These are phyloP conservation scores for Penicillium manginii DNA, from an alignment of 495 filamentous ascomycete species.

Conservation along the genomic window DNA sequence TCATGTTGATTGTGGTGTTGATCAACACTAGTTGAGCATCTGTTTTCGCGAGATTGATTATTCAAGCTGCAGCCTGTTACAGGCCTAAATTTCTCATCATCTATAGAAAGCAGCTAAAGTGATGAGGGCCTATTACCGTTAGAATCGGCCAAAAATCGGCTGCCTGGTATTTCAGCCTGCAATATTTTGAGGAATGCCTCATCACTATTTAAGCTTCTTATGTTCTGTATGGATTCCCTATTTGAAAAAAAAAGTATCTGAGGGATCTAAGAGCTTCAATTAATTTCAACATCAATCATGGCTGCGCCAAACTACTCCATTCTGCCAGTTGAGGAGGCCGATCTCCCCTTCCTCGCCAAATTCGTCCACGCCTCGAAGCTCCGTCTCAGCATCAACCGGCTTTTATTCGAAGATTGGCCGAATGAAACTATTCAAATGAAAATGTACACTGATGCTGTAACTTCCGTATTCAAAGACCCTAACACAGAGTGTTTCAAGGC, in stretches of 20 bases:
- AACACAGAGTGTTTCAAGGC: conserved; percentile 16
- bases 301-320: conserved; percentile 18
- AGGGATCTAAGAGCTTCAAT: not conserved
- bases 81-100: too few species aligned
- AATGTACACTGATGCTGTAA: conserved; percentile 21
- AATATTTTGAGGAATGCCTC: not conserved
- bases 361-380: conserved; percentile 34
- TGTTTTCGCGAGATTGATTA: too few species aligned
- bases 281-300: conserved; percentile 15
- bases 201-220: not conserved
- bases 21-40: too few species aligned
- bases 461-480: conserved; percentile 3
- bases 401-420: conserved; percentile 34
- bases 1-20: too few species aligned
- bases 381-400: conserved; percentile 35
- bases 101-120: too few species aligned
- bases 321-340: conserved; percentile 14
- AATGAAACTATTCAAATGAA: conserved; percentile 24
- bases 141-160: too few species aligned
- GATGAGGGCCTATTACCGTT: too few species aligned
- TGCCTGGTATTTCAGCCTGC: not conserved
- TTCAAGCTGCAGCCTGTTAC: too few species aligned
- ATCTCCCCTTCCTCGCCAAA: conserved; percentile 21
- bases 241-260: too few species aligned
- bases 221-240: too few species aligned